Conservation (phyloP, 2,329 filamentous ascomycete genomes). For the Colletotrichum brevisporum region DNA sequence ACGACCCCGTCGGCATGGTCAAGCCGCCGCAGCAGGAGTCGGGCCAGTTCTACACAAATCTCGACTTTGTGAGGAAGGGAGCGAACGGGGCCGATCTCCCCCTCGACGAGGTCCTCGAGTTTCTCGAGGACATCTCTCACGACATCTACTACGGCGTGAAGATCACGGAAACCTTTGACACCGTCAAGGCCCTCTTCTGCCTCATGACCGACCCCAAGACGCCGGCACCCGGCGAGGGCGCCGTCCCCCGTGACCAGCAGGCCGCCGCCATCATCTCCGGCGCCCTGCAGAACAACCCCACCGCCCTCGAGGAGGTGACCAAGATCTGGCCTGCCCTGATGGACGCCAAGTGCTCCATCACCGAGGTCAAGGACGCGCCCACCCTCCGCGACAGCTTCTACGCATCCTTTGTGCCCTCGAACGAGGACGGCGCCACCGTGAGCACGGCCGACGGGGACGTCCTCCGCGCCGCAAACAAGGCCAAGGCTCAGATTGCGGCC, state of each 20-base stretch:
- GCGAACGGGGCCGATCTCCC: conserved; percentile 46
- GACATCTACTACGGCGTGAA: conserved; percentile 79
- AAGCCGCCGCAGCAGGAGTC: conserved; percentile 62
- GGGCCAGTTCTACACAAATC: conserved; percentile 41
- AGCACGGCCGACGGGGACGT: conserved; percentile 10
- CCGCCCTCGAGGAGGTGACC: conserved; percentile 67
- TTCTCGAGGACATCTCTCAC: conserved; percentile 75
- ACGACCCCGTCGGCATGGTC: conserved; percentile 70
- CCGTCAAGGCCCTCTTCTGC: conserved; percentile 70
- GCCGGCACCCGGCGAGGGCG: conserved; percentile 42
- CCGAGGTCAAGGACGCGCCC: conserved; percentile 17
- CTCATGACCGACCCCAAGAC: conserved; percentile 58
- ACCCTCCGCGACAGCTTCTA: conserved; percentile 58
- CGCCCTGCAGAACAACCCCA: conserved; percentile 75
- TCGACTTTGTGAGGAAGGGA: conserved; percentile 43
- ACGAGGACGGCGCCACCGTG: conserved; percentile 20
- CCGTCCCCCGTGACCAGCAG: conserved; percentile 60
- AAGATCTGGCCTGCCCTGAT: conserved; percentile 61
- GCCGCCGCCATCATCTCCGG: conserved; percentile 71
- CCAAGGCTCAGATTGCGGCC: conserved; percentile 60
- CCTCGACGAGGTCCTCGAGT: conserved; percentile 67
- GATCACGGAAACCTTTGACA: conserved; percentile 68
- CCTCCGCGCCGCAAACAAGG: conserved; percentile 45
- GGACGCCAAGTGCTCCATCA: conserved; percentile 52
- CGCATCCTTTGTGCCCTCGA: conserved; percentile 53